Base-by-base conservation (phyloP, 352 stramenopile genomes). In the Pythium aristosporum region DNA sequence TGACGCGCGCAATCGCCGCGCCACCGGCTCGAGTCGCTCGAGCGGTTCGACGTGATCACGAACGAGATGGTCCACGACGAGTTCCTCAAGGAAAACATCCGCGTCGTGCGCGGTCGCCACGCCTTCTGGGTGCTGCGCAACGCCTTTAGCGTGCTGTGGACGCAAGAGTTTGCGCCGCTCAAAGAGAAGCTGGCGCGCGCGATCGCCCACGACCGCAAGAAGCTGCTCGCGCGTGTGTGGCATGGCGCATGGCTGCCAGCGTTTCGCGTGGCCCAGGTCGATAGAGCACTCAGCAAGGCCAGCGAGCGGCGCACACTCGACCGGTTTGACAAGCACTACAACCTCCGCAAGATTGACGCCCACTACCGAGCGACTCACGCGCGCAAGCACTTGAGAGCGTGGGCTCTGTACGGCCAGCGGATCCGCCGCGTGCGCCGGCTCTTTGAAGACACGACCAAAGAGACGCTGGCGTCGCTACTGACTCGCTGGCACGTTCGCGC, bases 61-160 rank as follows among this genome's bases (percentile, higher is more conserved):
- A 56, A 71, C 36, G 84, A 91, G 58, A 91, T 93, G 82, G 74
- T 91, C 30, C 80, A 91, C 57, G 79, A 89, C 34, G 82, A 93
- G 65, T 86, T 91, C 47, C 69, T 89, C 44, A 90, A 89, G 62
- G 84, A 87, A 21, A 90, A 89, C 58, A 88, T 91, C 54, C 82
- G 84, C 5, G 49, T 68, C 25, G 77, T 89, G 41, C 79, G 80
- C 11, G 48, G 62, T 3, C 51, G 57, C 4, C 71, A 84, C 47
- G 47, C 67, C 10, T 43, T 48, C 21, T 74, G 74, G 43, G 71
- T 78, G 42, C 68, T 72, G 48, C 70, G 72, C 57, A 89, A 77
- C 69, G 81, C 74, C 65, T 90, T 89, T 56, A 62, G 64, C 13
- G n/a, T 89, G 8, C 25, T 90, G 54, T 77, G 5, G 55, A 73